phyloP scores from a whole-genome alignment of 2,329 filamentous ascomycete species.

The Alternaria novae-zelandiae region DNA sequence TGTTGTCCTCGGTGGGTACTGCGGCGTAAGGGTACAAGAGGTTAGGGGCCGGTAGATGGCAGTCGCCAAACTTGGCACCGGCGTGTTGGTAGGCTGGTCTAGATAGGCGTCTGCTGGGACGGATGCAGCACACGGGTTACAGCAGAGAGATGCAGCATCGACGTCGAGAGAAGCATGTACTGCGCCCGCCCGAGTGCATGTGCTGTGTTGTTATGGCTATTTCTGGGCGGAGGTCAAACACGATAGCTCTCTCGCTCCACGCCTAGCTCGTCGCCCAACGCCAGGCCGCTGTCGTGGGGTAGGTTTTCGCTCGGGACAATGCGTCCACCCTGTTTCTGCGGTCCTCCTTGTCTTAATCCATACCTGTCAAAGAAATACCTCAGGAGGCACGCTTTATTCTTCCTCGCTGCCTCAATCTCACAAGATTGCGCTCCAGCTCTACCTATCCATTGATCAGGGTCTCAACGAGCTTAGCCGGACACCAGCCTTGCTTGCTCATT shows the following conservation, averaged over 20 bases:
- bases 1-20: slow-evolving; percentile 7
- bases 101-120: slow-evolving; percentile 1
- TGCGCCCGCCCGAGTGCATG: background rate
- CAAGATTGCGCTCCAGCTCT: background rate
- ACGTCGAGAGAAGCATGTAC: background rate
- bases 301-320: background rate
- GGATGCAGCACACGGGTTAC: slow-evolving; percentile 17
- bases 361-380: background rate
- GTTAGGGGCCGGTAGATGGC: slow-evolving; percentile 21
- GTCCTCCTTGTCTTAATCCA: background rate
- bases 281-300: slow-evolving; percentile 14
- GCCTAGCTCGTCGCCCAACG: slow-evolving; percentile 9
- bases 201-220: background rate
- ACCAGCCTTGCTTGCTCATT: slow-evolving; percentile 11
- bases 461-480: slow-evolving; percentile 3
- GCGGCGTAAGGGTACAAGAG: slow-evolving; percentile 7
- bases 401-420: background rate
- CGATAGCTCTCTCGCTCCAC: slow-evolving; percentile 13
- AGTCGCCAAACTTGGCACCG: slow-evolving; percentile 18
- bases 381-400: background rate
- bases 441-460: slow-evolving; percentile 6
- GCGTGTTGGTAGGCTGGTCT: slow-evolving; percentile 6
- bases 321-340: background rate
- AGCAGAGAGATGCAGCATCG: slow-evolving; percentile 5
- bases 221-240: background rate